Percentiles rank a stretch among this genome's conserved stretches.
phyloP scores from a whole-genome alignment of 768 basidiomycete genomes.

The Porpolomopsis calyptriformis region DNA sequence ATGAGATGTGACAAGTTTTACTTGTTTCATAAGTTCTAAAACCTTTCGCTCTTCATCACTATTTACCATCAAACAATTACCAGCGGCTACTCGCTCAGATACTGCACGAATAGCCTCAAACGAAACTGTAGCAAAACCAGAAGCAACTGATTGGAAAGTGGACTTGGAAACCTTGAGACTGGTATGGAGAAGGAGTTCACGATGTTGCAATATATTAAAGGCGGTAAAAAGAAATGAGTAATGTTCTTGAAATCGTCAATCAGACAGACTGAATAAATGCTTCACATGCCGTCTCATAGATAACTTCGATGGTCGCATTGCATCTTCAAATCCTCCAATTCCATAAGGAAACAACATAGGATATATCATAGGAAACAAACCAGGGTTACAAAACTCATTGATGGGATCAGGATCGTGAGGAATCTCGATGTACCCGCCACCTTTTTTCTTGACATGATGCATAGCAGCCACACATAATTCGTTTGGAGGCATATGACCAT shows the following conservation, averaged over 20 bases:
- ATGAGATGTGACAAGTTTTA: constrained; percentile 12
- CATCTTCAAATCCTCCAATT: constrained; percentile 31
- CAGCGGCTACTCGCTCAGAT: constrained; percentile 14
- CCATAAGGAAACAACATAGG: constrained; percentile 36
- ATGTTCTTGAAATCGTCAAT: constrained; percentile 27
- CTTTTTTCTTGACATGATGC: constrained; percentile 21
- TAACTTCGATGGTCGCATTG: not conserved
- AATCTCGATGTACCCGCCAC: constrained; percentile 19
- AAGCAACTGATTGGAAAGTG: constrained; percentile 19
- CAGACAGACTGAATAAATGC: constrained; percentile 23
- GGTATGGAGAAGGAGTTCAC: constrained; percentile 21
- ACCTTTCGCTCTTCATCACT: constrained; percentile 21
- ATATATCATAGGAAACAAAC: constrained; percentile 31
- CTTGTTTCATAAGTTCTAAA: constrained; percentile 14
- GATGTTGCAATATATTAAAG: constrained; percentile 31
- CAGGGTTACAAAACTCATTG: constrained; percentile 28
- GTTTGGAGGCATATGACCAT: constrained; percentile 16
- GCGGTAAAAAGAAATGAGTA: constrained; percentile 31
- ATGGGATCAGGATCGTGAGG: constrained; percentile 22
- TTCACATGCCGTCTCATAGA: constrained; percentile 24
- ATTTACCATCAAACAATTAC: constrained; percentile 11
- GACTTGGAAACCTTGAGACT: constrained; percentile 19
- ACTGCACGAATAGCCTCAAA: constrained; percentile 17
- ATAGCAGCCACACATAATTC: constrained; percentile 25
- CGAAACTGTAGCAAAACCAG: constrained; percentile 16